A percentile compares a stretch with the other conserved stretches of the same genome.
These are phyloP conservation scores for Stemphylium lycopersici DNA, from an alignment of 2,329 filamentous ascomycete species.

Conservation along the genomic window DNA sequence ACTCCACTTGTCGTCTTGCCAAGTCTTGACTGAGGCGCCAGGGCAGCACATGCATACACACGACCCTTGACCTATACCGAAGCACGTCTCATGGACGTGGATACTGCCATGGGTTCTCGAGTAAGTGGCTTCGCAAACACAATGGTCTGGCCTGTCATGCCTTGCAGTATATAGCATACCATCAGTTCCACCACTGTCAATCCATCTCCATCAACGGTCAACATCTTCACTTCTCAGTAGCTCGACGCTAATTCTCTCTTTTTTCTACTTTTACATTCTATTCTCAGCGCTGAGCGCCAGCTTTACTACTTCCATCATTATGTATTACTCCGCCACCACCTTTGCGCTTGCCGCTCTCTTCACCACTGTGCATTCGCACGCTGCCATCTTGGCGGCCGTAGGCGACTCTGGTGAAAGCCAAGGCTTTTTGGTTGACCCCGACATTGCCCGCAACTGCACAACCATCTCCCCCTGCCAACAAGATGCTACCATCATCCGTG, in stretches of 20 bases:
- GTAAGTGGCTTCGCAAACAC: constrained; percentile 2
- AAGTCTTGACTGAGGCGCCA: constrained; percentile 18
- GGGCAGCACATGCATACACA: constrained; percentile 11
- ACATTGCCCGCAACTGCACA: constrained; percentile 46
- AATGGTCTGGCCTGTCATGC: background rate
- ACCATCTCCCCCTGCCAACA: constrained; percentile 48
- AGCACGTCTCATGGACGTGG: constrained; percentile 34
- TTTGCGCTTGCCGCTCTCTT: constrained; percentile 41
- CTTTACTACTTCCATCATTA: constrained; percentile 21
- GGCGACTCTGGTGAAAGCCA: constrained; percentile 39
- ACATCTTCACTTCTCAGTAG: constrained; percentile 10
- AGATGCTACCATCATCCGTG: constrained; percentile 46
- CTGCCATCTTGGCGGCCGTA: constrained; percentile 37
- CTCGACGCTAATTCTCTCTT: constrained; percentile 25
- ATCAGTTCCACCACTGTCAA: background rate
- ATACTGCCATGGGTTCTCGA: constrained; percentile 21
- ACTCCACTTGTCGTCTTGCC: constrained; percentile 9
- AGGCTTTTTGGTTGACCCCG: constrained; percentile 44
- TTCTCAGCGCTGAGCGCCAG: constrained; percentile 37
- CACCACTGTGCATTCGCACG: constrained; percentile 40
- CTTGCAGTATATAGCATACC: constrained; percentile 23
- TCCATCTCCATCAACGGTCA: constrained; percentile 8
- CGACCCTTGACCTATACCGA: constrained; percentile 16
- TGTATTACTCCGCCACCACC: constrained; percentile 33
- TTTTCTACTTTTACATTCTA: constrained; percentile 24